phyloP scores from a whole-genome alignment of 1,139 yeast genomes.

The Suhomyces chickasaworum region DNA sequence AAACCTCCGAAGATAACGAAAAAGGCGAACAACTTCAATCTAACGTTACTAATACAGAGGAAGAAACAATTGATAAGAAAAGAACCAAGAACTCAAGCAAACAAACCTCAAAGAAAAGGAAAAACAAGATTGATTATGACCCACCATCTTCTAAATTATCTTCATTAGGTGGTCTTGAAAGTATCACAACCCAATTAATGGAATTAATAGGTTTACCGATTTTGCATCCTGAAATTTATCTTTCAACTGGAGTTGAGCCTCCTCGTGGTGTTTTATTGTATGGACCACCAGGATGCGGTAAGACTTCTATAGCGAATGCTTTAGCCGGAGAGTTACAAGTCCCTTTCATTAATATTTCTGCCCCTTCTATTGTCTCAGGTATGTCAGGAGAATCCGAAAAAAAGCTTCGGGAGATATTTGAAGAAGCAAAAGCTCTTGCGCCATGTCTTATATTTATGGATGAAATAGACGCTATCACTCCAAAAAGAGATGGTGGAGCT shows the following conservation, averaged over 20 bases:
- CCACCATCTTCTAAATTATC: conserved; percentile 71
- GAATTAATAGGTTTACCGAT: conserved; percentile 91
- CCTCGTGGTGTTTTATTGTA: conserved; percentile 94
- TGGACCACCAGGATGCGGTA: conserved; percentile 99
- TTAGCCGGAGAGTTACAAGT: conserved; percentile 93
- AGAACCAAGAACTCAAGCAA: conserved; percentile 33
- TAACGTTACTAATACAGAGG: conserved; percentile 12
- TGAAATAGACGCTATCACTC: conserved; percentile 98
- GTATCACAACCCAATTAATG: conserved; percentile 78
- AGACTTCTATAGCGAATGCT: conserved; percentile 94
- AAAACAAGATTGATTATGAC: conserved; percentile 56
- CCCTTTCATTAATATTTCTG: conserved; percentile 87
- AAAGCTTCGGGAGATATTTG: conserved; percentile 87
- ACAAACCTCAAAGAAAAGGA: conserved; percentile 37
- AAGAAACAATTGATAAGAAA: conserved; percentile 26
- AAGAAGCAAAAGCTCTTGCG: conserved; percentile 86
- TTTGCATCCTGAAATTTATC: conserved; percentile 87
- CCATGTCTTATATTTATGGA: conserved; percentile 93
- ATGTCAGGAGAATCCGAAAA: conserved; percentile 99
- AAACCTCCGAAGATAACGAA: conserved; percentile 1
- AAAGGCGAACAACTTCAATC: conserved; percentile 14
- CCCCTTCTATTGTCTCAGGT: conserved; percentile 98
- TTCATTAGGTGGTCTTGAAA: conserved; percentile 88
- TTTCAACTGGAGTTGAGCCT: conserved; percentile 89
- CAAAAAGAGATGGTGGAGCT: conserved; percentile 93